These are phyloP conservation scores for Ascochyta fabae DNA, from an alignment of 2,329 filamentous ascomycete genomes.

Conservation along the genomic window DNA sequence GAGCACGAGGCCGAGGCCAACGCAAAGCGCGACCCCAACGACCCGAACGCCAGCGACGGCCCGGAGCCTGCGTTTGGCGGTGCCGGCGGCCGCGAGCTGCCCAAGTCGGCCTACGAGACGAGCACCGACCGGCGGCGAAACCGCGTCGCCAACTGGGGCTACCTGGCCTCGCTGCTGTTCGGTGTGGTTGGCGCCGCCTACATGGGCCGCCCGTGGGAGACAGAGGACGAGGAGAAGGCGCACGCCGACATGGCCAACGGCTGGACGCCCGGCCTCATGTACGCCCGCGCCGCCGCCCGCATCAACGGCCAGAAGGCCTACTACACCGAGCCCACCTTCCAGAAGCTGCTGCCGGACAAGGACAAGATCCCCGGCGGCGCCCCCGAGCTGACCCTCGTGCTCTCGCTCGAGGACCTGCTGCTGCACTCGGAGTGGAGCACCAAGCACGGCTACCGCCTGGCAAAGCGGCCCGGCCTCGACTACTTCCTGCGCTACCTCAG, in stretches of 20 bases:
- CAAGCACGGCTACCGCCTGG: conserved; percentile 92
- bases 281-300: conserved; percentile 78
- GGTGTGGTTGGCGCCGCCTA: conserved; percentile 69
- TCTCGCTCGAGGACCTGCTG: conserved; percentile 91
- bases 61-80: conserved; percentile 58
- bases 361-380: conserved; percentile 64
- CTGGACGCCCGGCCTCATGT: conserved; percentile 78
- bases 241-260: conserved; percentile 79
- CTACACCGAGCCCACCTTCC: conserved; percentile 94
- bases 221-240: conserved; percentile 70
- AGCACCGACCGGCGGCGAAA: conserved; percentile 85
- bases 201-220: conserved; percentile 86
- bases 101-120: conserved; percentile 84
- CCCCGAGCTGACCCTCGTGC: conserved; percentile 88
- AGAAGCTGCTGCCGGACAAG: conserved; percentile 85
- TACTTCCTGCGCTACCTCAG: conserved; percentile 97
- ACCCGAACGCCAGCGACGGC: conserved; percentile 55
- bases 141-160: conserved; percentile 76
- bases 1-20: conserved; percentile 60
- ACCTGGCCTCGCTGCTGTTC: conserved; percentile 65
- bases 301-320: conserved; percentile 80
- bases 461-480: conserved; percentile 92
- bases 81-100: conserved; percentile 70
- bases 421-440: conserved; percentile 94
- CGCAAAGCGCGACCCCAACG: conserved; percentile 32